phyloP scores from a whole-genome alignment of 2,329 filamentous ascomycete genomes.

The Fusarium sp. region DNA sequence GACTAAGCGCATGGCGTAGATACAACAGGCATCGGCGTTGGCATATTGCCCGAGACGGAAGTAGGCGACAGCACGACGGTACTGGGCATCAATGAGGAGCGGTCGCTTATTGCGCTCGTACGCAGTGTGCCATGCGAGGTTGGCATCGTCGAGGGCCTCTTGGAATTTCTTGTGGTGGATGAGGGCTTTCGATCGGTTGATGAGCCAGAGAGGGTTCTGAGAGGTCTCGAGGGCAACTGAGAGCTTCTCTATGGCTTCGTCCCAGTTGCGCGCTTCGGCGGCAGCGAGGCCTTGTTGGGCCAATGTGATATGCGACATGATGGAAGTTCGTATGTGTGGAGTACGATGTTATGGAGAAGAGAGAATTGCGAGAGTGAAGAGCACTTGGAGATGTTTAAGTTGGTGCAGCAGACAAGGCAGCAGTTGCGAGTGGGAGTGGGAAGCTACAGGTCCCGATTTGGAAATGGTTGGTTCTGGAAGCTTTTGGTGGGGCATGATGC shows the following conservation, averaged over 20 bases:
- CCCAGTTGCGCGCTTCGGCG: constrained; percentile 73
- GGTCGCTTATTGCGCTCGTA: constrained; percentile 78
- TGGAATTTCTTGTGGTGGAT: constrained; percentile 72
- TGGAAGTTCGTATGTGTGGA: background rate
- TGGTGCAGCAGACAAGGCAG: background rate
- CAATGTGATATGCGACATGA: constrained; percentile 66
- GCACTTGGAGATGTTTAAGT: background rate
- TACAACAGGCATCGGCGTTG: constrained; percentile 79
- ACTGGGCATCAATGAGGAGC: constrained; percentile 83
- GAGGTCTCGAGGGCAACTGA: constrained; percentile 76
- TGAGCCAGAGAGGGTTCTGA: constrained; percentile 80
- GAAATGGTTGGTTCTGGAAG: constrained; percentile 52
- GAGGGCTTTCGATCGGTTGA: constrained; percentile 84
- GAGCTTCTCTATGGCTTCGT: constrained; percentile 75
- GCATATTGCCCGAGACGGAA: constrained; percentile 78
- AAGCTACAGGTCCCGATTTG: constrained; percentile 7
- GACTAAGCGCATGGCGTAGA: constrained; percentile 63
- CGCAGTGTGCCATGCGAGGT: constrained; percentile 73
- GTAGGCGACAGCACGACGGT: constrained; percentile 81
- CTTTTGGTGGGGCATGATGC: constrained; percentile 48
- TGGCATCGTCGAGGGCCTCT: constrained; percentile 77
- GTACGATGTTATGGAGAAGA: background rate
- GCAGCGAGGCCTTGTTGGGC: constrained; percentile 74
- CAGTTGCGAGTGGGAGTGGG: background rate
- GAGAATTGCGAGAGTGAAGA: background rate